These are phyloP conservation scores for Drechslera avenae DNA, from an alignment of 2,329 filamentous ascomycete genomes.

Conservation along the genomic window DNA sequence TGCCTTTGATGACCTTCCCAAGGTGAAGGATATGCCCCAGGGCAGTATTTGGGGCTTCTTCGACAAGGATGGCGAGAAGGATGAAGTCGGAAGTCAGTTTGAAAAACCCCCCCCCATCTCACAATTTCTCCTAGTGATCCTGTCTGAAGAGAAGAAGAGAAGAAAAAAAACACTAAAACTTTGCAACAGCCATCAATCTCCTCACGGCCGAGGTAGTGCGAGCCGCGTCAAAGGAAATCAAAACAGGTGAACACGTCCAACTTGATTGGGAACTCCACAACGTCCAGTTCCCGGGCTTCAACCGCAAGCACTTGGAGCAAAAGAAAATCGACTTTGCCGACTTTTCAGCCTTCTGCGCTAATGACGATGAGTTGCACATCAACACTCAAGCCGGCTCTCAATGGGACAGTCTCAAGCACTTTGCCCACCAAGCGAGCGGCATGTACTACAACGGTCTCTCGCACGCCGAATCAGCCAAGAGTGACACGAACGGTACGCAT, in stretches of 20 bases:
- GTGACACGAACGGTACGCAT: conserved; percentile 40
- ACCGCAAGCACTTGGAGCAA: conserved; percentile 58
- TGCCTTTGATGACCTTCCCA: conserved; percentile 41
- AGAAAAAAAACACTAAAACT: too few species aligned
- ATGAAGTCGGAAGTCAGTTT: conserved; percentile 58
- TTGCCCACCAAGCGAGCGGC: conserved; percentile 38
- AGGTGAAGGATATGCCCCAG: conserved; percentile 40
- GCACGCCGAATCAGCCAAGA: conserved; percentile 31
- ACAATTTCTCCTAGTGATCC: conserved; percentile 7
- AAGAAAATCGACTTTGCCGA: conserved; percentile 55
- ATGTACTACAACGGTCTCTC: conserved; percentile 42
- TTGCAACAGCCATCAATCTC: conserved; percentile 37
- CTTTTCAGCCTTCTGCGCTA: conserved; percentile 27
- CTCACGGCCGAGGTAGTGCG: conserved; percentile 60
- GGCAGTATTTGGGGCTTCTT: conserved; percentile 44
- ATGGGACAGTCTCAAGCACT: conserved; percentile 47
- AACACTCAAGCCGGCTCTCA: conserved; percentile 44
- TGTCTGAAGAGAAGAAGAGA: too few species aligned
- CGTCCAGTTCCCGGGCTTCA: conserved; percentile 61
- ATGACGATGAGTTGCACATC: conserved; percentile 42
- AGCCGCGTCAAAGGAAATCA: conserved; percentile 58
- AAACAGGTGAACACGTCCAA: conserved; percentile 57
- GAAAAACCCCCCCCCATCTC: not conserved
- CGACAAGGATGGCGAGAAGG: conserved; percentile 48
- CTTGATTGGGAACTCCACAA: conserved; percentile 63